These are phyloP conservation scores for Zelonia costaricensis DNA, from an alignment of 208 protist genomes.

Conservation along the genomic window DNA sequence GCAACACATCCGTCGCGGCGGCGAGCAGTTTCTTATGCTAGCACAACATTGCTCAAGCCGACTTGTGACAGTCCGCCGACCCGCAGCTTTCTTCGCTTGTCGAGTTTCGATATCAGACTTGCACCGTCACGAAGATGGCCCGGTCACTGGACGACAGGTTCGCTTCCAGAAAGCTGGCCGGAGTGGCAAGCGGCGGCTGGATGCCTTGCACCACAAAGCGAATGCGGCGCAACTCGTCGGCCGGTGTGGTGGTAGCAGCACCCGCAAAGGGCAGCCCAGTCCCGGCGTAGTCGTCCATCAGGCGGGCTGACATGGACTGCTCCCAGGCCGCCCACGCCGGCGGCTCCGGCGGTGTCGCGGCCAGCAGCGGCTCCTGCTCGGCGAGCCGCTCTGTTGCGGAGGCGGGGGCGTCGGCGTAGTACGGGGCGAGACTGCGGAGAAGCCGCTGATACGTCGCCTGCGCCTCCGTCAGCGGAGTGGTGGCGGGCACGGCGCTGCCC, in stretches of 20 bases:
- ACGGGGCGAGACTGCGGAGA: conserved; percentile 21
- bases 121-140: conserved; percentile 56
- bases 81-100: background rate
- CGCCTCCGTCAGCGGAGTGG: background rate
- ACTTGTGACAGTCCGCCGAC: too few relatives aligned
- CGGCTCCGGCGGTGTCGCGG: conserved; percentile 10
- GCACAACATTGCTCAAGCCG: background rate
- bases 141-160: conserved; percentile 62
- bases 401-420: conserved; percentile 31
- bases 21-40: too few relatives aligned
- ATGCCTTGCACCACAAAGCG: conserved; percentile 63
- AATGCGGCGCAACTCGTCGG: conserved; percentile 30
- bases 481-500: background rate
- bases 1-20: too few relatives aligned
- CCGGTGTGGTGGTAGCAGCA: too few relatives aligned
- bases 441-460: conserved; percentile 23
- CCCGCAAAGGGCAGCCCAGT: conserved; percentile 7
- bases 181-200: conserved; percentile 48
- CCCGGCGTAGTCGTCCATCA: conserved; percentile 25
- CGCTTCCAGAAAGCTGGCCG: conserved; percentile 57
- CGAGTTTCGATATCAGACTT: conserved; percentile 6
- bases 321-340: conserved; percentile 40
- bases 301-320: conserved; percentile 4
- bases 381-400: conserved; percentile 21
- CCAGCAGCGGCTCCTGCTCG: conserved; percentile 24